Conservation (phyloP, 768 basidiomycete genomes). For the Panus rudis region DNA sequence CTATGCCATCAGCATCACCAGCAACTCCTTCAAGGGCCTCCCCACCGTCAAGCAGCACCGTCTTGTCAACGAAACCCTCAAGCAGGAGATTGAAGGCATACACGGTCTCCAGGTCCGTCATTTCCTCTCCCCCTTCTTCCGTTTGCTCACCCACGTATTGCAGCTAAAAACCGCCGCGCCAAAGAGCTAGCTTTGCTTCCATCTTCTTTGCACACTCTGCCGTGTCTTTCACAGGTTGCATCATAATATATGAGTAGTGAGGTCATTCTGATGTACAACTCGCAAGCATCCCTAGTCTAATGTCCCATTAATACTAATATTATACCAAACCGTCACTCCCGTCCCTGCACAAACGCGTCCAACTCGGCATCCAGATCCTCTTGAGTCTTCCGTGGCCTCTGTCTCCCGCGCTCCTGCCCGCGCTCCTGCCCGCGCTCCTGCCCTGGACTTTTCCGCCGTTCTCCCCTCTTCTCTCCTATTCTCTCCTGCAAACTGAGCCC, state of each 20-base stretch:
- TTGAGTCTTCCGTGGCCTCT: conserved; percentile 48
- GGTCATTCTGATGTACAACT: background rate
- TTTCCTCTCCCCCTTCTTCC: background rate
- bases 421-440: conserved; percentile 13
- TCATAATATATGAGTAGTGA: background rate
- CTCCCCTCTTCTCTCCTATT: conserved; percentile 10
- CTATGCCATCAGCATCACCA: conserved; percentile 87
- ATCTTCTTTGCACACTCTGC: background rate
- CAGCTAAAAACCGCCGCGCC: conserved; percentile 19
- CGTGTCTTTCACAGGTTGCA: background rate
- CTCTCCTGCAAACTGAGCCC: conserved; percentile 6
- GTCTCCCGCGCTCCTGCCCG: conserved; percentile 20
- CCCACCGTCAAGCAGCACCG: conserved; percentile 90
- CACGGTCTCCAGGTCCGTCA: conserved; percentile 85
- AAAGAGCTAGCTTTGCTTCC: background rate
- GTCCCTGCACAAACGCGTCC: conserved; percentile 65
- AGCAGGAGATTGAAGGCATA: conserved; percentile 83
- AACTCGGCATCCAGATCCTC: conserved; percentile 80
- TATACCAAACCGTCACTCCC: conserved; percentile 23
- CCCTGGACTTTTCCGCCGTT: conserved; percentile 16
- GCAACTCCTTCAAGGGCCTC: conserved; percentile 79
- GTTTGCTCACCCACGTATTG: background rate
- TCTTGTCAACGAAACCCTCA: conserved; percentile 78
- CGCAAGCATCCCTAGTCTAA: background rate
- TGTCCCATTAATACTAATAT: background rate